Base-by-base conservation (phyloP, 768 basidiomycete species). In the Naganishia randhawae region DNA sequence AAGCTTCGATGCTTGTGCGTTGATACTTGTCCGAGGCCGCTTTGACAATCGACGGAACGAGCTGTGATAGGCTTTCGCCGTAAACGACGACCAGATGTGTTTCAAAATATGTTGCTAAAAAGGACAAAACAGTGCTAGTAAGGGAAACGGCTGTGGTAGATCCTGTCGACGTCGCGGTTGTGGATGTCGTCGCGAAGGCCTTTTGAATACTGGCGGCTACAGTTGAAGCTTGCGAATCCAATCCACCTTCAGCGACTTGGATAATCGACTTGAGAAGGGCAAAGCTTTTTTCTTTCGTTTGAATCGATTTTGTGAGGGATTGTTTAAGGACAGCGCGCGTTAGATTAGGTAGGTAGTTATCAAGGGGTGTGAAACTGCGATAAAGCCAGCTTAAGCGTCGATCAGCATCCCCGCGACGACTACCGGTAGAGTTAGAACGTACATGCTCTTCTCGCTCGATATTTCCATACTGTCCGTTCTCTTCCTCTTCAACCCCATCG, bases 281-380 rank as follows among this genome's bases (percentile, higher is more conserved):
- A 77, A 96, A 95, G 3, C 91, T 91, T 22, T 93, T 88, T 75
- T 95, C 92, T 7, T 92, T 84, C 0, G 89, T 89, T 1, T 86
- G 79, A 19, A 90, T 84, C 0, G 90, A 89, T 82, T 91, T 96
- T 6, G 88, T 81, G 0, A 89, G 90, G 64, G 97, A 84, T 78
- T 98, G 95, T 76, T 87, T 88, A 54, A 96, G 83, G 6, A 96
- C 83, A 11, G 87, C 86, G 76, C 91, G 93, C 6, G 90, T 86
- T 45, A 97, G 81, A 0, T 85, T 77, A 14, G 92, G 88, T 4
- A 93, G 87, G 74, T 93, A 93, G 0, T 84, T 76, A 63, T 85
- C 86, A 39, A 96, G 84, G 19, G 92, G 84, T 2, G 82, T 83
- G 72, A 87, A 85, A 0, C 68, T 69, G 52, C 6, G 19, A 37